A percentile compares a stretch with the other conserved stretches of the same genome.
These are phyloP conservation scores for Fusarium nygamai DNA, from an alignment of 2,329 filamentous ascomycete species.

Conservation along the genomic window DNA sequence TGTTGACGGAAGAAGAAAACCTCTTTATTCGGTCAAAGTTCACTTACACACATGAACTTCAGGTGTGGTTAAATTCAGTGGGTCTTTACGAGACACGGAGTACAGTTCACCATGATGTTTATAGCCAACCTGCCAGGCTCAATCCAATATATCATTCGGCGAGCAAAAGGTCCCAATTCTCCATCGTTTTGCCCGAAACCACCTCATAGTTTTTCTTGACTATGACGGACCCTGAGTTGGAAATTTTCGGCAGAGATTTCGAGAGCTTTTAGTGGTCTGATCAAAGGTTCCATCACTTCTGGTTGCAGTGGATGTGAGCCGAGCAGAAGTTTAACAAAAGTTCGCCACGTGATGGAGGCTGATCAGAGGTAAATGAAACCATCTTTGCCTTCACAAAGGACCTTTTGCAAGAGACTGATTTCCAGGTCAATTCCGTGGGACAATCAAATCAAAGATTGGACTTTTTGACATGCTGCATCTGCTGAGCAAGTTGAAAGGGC, in stretches of 20 bases:
- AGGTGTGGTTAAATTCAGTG: not conserved
- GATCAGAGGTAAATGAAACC: constrained; percentile 16
- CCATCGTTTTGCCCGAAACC: not conserved
- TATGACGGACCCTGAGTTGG: not conserved
- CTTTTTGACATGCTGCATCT: not conserved
- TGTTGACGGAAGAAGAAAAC: not conserved
- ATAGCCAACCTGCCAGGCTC: not conserved
- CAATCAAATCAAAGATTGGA: not conserved
- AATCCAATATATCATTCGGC: not conserved
- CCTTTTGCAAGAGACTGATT: constrained; percentile 23
- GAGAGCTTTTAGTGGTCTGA: constrained; percentile 18
- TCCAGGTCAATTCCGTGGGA: constrained; percentile 2
- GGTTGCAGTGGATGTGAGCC: constrained; percentile 12
- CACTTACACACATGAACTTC: not conserved
- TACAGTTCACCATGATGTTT: not conserved
- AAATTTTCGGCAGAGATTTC: constrained; percentile 6
- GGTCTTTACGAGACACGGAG: not conserved
- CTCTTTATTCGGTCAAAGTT: not conserved
- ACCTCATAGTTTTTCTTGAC: not conserved
- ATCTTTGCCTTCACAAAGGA: constrained; percentile 15
- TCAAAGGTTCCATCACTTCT: constrained; percentile 30
- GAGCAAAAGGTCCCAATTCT: not conserved
- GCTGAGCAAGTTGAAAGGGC: not conserved
- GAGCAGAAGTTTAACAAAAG: constrained; percentile 25
- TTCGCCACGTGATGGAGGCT: constrained; percentile 24